Evolutionary conservation across 371 early-diverging fungal species (phyloP).

Genomic region (Rhizopus arrhizus): DNA sequence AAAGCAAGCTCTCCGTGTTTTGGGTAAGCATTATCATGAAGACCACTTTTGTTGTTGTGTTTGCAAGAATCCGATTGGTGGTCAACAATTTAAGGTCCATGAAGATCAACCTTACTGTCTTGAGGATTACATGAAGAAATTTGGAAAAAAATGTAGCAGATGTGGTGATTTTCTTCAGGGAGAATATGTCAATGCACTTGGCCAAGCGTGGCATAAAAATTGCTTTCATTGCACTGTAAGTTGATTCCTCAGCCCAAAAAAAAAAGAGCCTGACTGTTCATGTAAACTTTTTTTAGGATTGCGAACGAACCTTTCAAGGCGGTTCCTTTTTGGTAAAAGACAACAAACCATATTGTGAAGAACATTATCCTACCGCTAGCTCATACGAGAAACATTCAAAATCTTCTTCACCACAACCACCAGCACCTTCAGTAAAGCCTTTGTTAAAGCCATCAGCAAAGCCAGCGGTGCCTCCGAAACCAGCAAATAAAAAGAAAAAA

Average conservation of each 20-base stretch:
- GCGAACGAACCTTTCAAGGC: constrained; percentile 53
- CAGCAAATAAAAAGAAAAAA: constrained; percentile 4
- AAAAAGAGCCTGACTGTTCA: not conserved
- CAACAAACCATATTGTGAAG: constrained; percentile 66
- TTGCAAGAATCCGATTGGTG: constrained; percentile 23
- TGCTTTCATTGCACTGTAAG: constrained; percentile 68
- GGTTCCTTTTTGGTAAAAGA: constrained; percentile 55
- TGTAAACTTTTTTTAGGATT: constrained; percentile 31
- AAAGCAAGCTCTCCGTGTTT: constrained; percentile 21
- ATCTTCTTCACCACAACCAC: not conserved
- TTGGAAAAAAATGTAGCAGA: constrained; percentile 25
- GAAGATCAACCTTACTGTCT: constrained; percentile 29
- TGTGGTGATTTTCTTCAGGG: constrained; percentile 49
- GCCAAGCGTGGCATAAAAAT: constrained; percentile 65
- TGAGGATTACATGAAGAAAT: constrained; percentile 20
- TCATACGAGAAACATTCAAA: constrained; percentile 5
- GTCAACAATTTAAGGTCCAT: constrained; percentile 23
- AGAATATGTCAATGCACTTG: constrained; percentile 64
- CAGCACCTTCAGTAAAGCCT: not conserved
- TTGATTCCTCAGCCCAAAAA: not conserved
- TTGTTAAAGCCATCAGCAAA: not conserved
- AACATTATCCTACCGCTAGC: constrained; percentile 53
- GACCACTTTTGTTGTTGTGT: constrained; percentile 25
- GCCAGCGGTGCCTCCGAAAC: not conserved
- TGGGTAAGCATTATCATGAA: constrained; percentile 34